phyloP scores from a whole-genome alignment of 352 stramenopile genomes.

The Globisporangium alternatum region DNA sequence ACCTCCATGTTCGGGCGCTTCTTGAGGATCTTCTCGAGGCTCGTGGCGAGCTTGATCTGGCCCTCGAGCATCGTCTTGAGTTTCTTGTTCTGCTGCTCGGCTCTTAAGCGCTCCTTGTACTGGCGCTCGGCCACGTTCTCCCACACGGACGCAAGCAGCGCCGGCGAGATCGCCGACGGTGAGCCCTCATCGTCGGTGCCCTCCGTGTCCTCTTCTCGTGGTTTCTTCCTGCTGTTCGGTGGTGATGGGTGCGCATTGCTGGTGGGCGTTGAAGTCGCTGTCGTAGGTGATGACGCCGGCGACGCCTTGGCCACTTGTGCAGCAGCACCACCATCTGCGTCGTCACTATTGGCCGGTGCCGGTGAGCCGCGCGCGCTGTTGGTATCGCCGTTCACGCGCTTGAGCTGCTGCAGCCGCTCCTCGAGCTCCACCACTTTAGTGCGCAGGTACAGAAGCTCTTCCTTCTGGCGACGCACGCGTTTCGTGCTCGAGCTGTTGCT shows the following conservation, averaged over 20 bases:
- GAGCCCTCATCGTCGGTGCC: not conserved
- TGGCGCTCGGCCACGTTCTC: constrained; percentile 28
- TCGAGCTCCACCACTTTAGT: constrained; percentile 23
- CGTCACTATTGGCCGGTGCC: constrained; percentile 3
- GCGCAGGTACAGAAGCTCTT: constrained; percentile 24
- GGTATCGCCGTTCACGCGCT: constrained; percentile 13
- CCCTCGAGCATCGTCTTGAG: constrained; percentile 29
- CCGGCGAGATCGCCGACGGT: constrained; percentile 21
- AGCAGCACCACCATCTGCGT: not conserved
- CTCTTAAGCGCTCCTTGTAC: constrained; percentile 20
- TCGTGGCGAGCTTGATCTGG: constrained; percentile 26
- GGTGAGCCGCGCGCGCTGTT: constrained; percentile 11
- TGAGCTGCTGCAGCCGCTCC: constrained; percentile 15
- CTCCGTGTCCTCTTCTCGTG: constrained; percentile 5
- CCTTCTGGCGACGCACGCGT: constrained; percentile 21
- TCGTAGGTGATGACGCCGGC: not conserved
- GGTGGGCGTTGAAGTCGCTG: not conserved
- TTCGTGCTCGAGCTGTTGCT: constrained; percentile 20
- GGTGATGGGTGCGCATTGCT: not conserved
- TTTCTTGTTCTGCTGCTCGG: constrained; percentile 29
- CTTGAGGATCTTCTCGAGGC: constrained; percentile 23
- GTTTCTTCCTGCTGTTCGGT: not conserved
- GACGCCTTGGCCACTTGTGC: not conserved
- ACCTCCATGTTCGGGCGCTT: constrained; percentile 18
- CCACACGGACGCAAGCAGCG: constrained; percentile 24